Conservation (phyloP, 108 stramenopile genomes). For the Cylindrotheca closterium region DNA sequence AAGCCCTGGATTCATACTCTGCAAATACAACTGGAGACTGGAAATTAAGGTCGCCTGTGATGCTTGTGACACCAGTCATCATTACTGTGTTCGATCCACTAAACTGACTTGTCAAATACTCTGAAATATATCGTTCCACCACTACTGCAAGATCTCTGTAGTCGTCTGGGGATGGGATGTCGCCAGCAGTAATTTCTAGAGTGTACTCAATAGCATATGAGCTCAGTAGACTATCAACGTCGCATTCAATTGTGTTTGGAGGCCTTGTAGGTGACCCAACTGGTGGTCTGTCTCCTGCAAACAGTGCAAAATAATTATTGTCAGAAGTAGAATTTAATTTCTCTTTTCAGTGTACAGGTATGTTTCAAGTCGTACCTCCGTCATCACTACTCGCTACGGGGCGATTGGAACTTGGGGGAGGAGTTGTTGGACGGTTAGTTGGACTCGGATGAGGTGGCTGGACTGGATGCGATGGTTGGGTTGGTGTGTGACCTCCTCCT, state of each 20-base stretch:
- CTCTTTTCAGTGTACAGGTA: too few relatives aligned
- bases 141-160: not conserved
- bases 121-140: not conserved
- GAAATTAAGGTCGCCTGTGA: not conserved
- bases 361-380: too few relatives aligned
- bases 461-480: too few relatives aligned
- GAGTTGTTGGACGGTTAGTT: too few relatives aligned
- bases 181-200: not conserved
- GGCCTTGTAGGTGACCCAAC: not conserved
- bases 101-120: not conserved
- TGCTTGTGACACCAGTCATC: not conserved
- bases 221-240: not conserved
- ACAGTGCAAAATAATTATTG: too few relatives aligned
- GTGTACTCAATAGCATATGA: not conserved
- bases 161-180: not conserved
- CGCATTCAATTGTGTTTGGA: not conserved
- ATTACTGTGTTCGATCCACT: not conserved
- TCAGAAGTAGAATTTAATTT: too few relatives aligned
- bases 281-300: too few relatives aligned
- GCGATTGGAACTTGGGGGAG: too few relatives aligned
- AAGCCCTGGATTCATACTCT: not conserved
- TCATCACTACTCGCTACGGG: too few relatives aligned
- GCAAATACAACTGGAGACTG: not conserved
- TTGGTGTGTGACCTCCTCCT: too few relatives aligned
- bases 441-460: too few relatives aligned